A percentile compares a stretch with the other conserved stretches of the same genome.
Evolutionary conservation across 148 eudicot species (phyloP).

Genomic region (Arbutus unedo): DNA sequence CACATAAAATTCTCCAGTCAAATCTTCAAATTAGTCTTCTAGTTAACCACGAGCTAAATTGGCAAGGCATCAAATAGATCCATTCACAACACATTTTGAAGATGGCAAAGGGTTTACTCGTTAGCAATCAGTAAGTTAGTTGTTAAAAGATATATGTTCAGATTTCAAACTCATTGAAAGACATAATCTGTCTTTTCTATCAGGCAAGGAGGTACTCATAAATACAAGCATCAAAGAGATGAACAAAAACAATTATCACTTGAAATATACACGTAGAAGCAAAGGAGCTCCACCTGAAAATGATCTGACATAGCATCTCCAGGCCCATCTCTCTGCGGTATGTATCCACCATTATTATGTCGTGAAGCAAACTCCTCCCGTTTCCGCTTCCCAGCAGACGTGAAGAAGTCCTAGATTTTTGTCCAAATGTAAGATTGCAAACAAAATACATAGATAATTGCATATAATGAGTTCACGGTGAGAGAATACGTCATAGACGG

Average conservation of each 20-base stretch:
- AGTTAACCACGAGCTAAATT: neutral
- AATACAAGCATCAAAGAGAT: neutral
- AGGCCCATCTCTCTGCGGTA: conserved; percentile 93
- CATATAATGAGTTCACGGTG: neutral
- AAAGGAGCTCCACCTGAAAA: conserved; percentile 47
- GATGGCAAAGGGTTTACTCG: neutral
- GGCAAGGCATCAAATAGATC: neutral
- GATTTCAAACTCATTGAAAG: neutral
- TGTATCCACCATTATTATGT: conserved; percentile 58
- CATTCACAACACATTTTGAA: neutral
- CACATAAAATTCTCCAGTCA: neutral
- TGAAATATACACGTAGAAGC: neutral
- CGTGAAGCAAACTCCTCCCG: conserved; percentile 70
- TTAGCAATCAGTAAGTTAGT: neutral
- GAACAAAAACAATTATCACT: neutral
- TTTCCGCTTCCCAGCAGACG: conserved; percentile 72
- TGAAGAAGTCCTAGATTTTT: conserved; percentile 67
- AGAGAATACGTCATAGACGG: neutral
- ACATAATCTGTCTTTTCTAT: neutral
- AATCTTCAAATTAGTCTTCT: neutral
- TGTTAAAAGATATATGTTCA: neutral
- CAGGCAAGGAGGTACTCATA: neutral
- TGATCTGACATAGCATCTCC: conserved; percentile 43
- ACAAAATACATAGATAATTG: neutral
- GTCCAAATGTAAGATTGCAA: conserved; percentile 19